phyloP scores from a whole-genome alignment of 805 yeast genomes.

The Wickerhamiella vanderwaltii region DNA sequence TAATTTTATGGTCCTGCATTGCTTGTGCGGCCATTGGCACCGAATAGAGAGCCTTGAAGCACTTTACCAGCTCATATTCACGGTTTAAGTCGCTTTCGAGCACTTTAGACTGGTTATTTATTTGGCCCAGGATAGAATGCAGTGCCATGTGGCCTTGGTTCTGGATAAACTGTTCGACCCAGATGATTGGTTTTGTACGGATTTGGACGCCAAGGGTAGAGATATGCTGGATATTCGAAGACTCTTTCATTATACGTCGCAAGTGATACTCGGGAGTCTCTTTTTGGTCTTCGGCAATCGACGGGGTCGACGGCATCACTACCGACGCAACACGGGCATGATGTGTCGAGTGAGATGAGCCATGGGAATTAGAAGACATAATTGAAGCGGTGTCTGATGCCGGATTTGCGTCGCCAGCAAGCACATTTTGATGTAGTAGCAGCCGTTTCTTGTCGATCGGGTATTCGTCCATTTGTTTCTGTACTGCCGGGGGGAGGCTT shows the following conservation, averaged over 20 bases:
- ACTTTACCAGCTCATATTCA: conserved; percentile 65
- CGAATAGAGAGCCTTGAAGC: conserved; percentile 63
- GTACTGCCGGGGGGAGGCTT: conserved; percentile 56
- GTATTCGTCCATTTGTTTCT: conserved; percentile 62
- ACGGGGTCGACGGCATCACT: conserved; percentile 17
- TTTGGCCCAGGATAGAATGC: conserved; percentile 50
- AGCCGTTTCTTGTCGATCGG: conserved; percentile 79
- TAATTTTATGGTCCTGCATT: conserved; percentile 31
- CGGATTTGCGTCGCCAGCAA: conserved; percentile 32
- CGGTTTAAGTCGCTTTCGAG: conserved; percentile 43
- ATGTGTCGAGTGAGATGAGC: background rate
- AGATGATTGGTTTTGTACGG: conserved; percentile 73
- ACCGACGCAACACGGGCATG: conserved; percentile 20
- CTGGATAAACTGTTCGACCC: conserved; percentile 71
- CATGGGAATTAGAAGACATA: background rate
- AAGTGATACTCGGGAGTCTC: conserved; percentile 67
- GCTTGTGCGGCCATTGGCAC: conserved; percentile 52
- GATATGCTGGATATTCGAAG: conserved; percentile 55
- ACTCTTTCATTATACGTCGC: conserved; percentile 54
- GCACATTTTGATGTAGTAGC: conserved; percentile 74
- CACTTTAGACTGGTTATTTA: conserved; percentile 28
- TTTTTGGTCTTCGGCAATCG: conserved; percentile 11
- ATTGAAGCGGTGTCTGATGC: conserved; percentile 9
- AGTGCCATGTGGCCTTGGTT: conserved; percentile 74
- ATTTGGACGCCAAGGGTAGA: conserved; percentile 82